These are phyloP conservation scores for Kockovaella imperatae DNA, from an alignment of 768 basidiomycete species.

Conservation along the genomic window DNA sequence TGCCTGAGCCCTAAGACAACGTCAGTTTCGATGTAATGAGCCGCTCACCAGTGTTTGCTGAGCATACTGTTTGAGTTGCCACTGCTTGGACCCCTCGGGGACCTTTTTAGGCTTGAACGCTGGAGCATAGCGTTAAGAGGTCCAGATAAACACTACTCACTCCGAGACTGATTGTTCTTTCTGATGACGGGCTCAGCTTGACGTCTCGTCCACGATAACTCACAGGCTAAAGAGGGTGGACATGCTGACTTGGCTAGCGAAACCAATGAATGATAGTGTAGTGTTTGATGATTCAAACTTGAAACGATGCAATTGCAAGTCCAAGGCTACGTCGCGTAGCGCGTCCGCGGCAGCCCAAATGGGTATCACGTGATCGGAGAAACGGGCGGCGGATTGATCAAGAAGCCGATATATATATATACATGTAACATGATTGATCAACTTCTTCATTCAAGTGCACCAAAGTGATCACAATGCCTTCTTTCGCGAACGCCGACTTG, in stretches of 20 bases:
- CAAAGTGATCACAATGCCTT: slow-evolving; percentile 14
- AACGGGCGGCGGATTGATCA: too few relatives aligned
- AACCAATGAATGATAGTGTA: too few relatives aligned
- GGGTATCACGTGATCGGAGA: too few relatives aligned
- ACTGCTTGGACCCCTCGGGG: slow-evolving; percentile 93
- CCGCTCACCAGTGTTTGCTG: slow-evolving; percentile 43
- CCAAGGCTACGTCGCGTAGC: too few relatives aligned
- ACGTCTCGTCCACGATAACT: slow-evolving; percentile 6
- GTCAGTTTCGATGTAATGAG: not conserved
- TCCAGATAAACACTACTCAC: slow-evolving; percentile 8
- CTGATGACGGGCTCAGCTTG: slow-evolving; percentile 9
- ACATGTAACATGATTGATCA: too few relatives aligned
- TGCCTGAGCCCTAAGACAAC: slow-evolving; percentile 88
- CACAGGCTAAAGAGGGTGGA: slow-evolving; percentile 43
- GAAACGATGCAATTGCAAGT: too few relatives aligned
- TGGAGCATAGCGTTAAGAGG: slow-evolving; percentile 9
- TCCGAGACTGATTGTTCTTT: slow-evolving; percentile 28
- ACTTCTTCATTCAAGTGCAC: not conserved
- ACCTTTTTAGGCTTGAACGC: slow-evolving; percentile 92
- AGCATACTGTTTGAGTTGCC: slow-evolving; percentile 82
- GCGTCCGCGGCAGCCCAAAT: too few relatives aligned
- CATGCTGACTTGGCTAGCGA: slow-evolving; percentile 26
- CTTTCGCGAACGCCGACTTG: slow-evolving; percentile 25
- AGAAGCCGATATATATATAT: too few relatives aligned
- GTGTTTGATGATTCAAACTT: too few relatives aligned